Conservation (phyloP, 768 basidiomycete species). For the Collybiopsis confluens region DNA sequence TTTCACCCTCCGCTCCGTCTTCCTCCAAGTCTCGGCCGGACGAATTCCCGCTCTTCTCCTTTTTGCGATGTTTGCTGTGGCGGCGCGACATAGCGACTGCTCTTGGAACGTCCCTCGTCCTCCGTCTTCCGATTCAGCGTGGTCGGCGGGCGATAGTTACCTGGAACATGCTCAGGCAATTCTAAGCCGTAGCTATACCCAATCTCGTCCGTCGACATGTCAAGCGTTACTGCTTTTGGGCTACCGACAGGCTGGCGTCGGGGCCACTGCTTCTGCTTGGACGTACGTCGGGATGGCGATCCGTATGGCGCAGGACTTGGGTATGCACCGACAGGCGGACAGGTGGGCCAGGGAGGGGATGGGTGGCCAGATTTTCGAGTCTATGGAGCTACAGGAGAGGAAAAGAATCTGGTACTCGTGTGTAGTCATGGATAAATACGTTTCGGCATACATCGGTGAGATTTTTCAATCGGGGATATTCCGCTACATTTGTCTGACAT, state of each 20-base stretch:
- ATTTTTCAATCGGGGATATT: slow-evolving; percentile 8
- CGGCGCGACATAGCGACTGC: slow-evolving; percentile 61
- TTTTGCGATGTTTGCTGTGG: slow-evolving; percentile 79
- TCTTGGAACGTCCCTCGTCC: slow-evolving; percentile 22
- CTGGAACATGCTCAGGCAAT: slow-evolving; percentile 62
- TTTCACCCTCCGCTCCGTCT: slow-evolving; percentile 23
- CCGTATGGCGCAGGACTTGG: slow-evolving; percentile 88
- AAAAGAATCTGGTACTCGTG: slow-evolving; percentile 77
- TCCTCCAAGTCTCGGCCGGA: slow-evolving; percentile 34
- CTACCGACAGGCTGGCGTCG: slow-evolving; percentile 84
- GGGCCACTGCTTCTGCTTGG: slow-evolving; percentile 88
- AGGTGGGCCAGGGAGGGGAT: slow-evolving; percentile 64
- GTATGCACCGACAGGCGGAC: slow-evolving; percentile 78
- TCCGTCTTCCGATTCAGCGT: slow-evolving; percentile 57
- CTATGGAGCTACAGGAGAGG: slow-evolving; percentile 63
- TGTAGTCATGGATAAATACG: slow-evolving; percentile 75
- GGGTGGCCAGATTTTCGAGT: slow-evolving; percentile 43
- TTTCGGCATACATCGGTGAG: slow-evolving; percentile 72
- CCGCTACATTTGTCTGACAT: slow-evolving; percentile 5
- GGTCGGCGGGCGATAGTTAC: slow-evolving; percentile 75
- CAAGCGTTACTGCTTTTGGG: slow-evolving; percentile 79
- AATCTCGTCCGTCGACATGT: slow-evolving; percentile 69
- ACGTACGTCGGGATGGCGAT: slow-evolving; percentile 83
- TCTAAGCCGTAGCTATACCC: slow-evolving; percentile 63
- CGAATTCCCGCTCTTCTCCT: slow-evolving; percentile 63